phyloP scores from a whole-genome alignment of 371 early-diverging fungal species.

The Capillidium heterosporum region DNA sequence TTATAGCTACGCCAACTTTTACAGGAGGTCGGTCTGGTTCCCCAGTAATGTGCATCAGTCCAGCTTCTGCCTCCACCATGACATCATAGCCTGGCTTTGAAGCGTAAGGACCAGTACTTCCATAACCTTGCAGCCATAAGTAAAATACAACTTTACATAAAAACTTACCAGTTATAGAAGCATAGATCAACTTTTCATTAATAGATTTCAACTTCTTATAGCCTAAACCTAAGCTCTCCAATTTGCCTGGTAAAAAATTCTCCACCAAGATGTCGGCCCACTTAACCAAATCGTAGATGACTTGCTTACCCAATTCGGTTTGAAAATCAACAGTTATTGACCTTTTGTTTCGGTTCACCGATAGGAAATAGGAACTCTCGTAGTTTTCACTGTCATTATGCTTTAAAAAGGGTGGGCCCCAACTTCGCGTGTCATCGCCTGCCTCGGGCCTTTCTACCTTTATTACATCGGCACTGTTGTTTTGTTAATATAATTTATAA shows the following conservation, averaged over 20 bases:
- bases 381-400: conserved; percentile 19
- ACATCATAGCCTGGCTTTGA: conserved; percentile 79
- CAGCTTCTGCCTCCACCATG: conserved; percentile 84
- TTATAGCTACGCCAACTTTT: conserved; percentile 90
- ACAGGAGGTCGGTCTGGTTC: conserved; percentile 65
- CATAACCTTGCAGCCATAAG: conserved; percentile 35
- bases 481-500: neutral
- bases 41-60: conserved; percentile 90
- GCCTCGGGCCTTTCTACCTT: conserved; percentile 68
- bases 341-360: conserved; percentile 79
- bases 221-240: conserved; percentile 53
- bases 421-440: conserved; percentile 72
- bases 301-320: conserved; percentile 29
- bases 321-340: conserved; percentile 76
- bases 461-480: conserved; percentile 70
- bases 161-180: conserved; percentile 53
- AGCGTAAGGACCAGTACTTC: conserved; percentile 69
- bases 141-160: neutral
- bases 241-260: conserved; percentile 79
- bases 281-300: conserved; percentile 46
- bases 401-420: conserved; percentile 59
- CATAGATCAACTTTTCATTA: conserved; percentile 70
- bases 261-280: conserved; percentile 70
- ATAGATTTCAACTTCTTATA: conserved; percentile 40
- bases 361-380: conserved; percentile 78